A percentile compares a stretch with the other conserved stretches of the same genome.
phyloP scores from a whole-genome alignment of 2,329 filamentous ascomycete species.

The Exophiala aquamarina region DNA sequence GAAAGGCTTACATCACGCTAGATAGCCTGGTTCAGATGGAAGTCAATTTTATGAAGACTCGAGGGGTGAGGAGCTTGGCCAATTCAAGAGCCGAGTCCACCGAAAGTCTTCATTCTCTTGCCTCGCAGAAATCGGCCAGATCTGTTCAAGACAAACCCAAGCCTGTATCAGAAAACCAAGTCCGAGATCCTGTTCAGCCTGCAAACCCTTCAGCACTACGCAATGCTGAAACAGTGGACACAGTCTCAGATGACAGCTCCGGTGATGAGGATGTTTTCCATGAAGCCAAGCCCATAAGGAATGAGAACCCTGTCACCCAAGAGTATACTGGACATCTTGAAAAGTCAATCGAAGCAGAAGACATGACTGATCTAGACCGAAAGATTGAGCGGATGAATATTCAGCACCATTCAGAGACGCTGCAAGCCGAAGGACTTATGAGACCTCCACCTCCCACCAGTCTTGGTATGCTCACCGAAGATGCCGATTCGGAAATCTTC shows the following conservation, averaged over 20 bases:
- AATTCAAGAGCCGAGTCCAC: conserved; percentile 20
- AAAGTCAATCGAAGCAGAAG: conserved; percentile 29
- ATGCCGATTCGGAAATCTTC: conserved; percentile 64
- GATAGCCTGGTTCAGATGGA: conserved; percentile 78
- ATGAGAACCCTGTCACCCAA: conserved; percentile 47
- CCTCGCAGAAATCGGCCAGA: conserved; percentile 10
- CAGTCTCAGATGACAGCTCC: conserved; percentile 18
- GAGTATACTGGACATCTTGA: conserved; percentile 50
- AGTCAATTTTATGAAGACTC: conserved; percentile 52
- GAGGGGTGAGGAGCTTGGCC: conserved; percentile 13
- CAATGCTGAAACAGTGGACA: conserved; percentile 12
- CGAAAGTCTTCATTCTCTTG: conserved; percentile 20
- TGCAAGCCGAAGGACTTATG: conserved; percentile 15
- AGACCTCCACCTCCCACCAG: conserved; percentile 14
- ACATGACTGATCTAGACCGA: conserved; percentile 22
- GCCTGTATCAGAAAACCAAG: conserved; percentile 33
- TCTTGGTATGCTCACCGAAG: conserved; percentile 42
- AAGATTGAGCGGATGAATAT: conserved; percentile 24
- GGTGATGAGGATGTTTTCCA: conserved; percentile 55
- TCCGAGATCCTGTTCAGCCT: conserved; percentile 23
- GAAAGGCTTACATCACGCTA: conserved; percentile 82
- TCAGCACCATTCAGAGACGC: conserved; percentile 9
- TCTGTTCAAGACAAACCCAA: conserved; percentile 5
- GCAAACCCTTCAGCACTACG: conserved; percentile 22
- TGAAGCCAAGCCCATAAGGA: conserved; percentile 54